Evolutionary conservation across 2,329 filamentous ascomycete genomes (phyloP), one percentile per base, ranked within the genome.

Genomic region (Mariannaea sp.): DNA sequence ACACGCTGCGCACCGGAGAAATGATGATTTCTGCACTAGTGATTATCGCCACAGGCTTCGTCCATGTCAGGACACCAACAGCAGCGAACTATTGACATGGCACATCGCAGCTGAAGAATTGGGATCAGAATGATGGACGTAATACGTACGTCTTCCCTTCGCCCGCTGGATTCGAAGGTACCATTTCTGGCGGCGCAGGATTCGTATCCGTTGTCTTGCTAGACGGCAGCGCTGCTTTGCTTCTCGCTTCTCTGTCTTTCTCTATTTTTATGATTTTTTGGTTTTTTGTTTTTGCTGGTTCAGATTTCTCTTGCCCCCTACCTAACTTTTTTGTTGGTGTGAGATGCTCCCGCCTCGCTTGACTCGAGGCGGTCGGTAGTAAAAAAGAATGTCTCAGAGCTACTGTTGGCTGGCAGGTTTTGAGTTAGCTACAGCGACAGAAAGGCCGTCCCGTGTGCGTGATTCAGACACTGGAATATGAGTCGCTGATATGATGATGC

Each of bases 21-120:
- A 42, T 41, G 36, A 43, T 36, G n/a, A 41, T 41, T 55, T 58
- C 41, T 45, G 43, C 56, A 45, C 56, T 58, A 56, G 47, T 39
- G 36, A 41, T 46, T 36, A 36, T 27, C 32, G 51, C 33, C 44
- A 57, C 53, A 36, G 48, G 46, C 42, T 49, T 52, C 39, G 19
- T 26, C 35, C 43, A 43, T 55, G 47, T 53, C 56, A 38, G 32
- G 6, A 24, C 17, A 43, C 47, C n/a, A 39, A 13, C 45, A 40
- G 49, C 33, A 52, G 39, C 49, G 41, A 39, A 38, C 45, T 43
- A 36, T 54, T 29, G 26, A 26, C 51, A 39, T 38, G 24, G 43
- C 24, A 39, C 24, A n/a, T 32, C 19, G 35, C 17, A 22, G 19
- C 29, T 29, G 38, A 45, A 20, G 19, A 39, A 17, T 17, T 12